These are phyloP conservation scores for Penstemon newberryi DNA, from an alignment of 257 asterid genomes.

Conservation along the genomic window DNA sequence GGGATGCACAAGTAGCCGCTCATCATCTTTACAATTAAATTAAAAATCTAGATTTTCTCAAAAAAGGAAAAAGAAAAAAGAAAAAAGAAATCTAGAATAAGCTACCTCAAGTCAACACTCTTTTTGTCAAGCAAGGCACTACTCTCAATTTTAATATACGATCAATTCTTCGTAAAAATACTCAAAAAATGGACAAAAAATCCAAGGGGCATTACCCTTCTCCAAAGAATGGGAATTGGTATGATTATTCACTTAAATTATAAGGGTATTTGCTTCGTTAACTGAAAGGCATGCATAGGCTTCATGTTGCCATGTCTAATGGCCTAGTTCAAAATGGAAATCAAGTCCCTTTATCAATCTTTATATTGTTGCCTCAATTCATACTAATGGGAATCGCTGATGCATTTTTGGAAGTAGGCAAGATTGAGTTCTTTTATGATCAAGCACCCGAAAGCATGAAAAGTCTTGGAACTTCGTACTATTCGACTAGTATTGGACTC, in stretches of 20 bases:
- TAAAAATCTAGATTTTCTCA: conserved; percentile 34
- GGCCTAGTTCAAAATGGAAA: conserved; percentile 45
- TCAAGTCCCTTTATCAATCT: conserved; percentile 41
- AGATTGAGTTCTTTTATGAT: conserved; percentile 70
- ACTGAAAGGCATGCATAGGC: conserved; percentile 49
- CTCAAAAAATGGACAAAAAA: conserved; percentile 52
- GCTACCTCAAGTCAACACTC: conserved; percentile 67
- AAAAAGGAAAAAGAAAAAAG: conserved; percentile 23
- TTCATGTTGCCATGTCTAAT: conserved; percentile 58
- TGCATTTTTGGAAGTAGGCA: conserved; percentile 70
- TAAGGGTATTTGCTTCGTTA: conserved; percentile 64
- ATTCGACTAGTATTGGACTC: conserved; percentile 63
- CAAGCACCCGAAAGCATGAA: conserved; percentile 94
- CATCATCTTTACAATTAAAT: too few relatives aligned
- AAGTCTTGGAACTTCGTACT: conserved; percentile 76
- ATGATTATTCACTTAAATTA: conserved; percentile 53
- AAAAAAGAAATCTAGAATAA: conserved; percentile 14
- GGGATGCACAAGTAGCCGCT: too few relatives aligned
- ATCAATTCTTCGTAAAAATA: conserved; percentile 59
- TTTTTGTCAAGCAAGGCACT: conserved; percentile 76
- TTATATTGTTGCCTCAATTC: conserved; percentile 52
- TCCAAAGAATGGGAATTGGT: conserved; percentile 89
- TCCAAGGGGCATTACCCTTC: conserved; percentile 71
- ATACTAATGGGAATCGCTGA: conserved; percentile 82
- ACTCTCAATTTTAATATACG: conserved; percentile 72